Evolutionary conservation across 495 filamentous ascomycete genomes (phyloP), one percentile per base, ranked within the genome.

Genomic region (Bombardia bombarda): DNA sequence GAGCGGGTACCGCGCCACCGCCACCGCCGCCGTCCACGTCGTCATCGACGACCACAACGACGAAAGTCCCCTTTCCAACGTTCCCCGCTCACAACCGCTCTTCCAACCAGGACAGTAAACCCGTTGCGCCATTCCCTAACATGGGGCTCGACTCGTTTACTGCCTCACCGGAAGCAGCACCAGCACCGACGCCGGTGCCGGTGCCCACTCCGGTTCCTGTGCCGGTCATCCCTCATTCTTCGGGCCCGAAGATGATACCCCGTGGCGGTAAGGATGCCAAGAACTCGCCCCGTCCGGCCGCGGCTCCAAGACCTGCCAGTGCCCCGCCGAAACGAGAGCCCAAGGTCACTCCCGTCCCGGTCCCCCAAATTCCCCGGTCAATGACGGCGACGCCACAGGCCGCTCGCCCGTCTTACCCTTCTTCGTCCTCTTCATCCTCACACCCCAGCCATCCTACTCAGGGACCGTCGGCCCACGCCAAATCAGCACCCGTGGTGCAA

Each of bases 101-200:
- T n/a, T n/a, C n/a, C n/a, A 61, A 56, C 40, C 54, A 57, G 20
- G 58, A 62, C 32, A 51, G 18, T 23, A 74, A 63, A 46, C 57
- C 66, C 2, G 61, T 65, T 19, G 67, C 68, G 9, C 70, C 70
- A 2, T 70, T 74, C 45, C 65, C 70, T 13, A 64, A 70, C 43
- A 72, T 71, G 68, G 64, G 65, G 12, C 56, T 67, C 39, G 61
- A 65, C 14, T 43, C n/a, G n/a, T n/a, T 61, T 18, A 40, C 48
- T 20, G 35, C 35, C 1, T 52, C 48, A 33, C 51, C 55, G 30
- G 47, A 52, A 33, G 28, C n/a, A n/a, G n/a, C n/a, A n/a, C n/a
- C n/a, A n/a, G n/a, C n/a, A n/a, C n/a, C 50, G 14, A 36, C 40
- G 12, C 38, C 38, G 19, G 45, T 40, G 13, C 44, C 35, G 17